Evolutionary conservation across 495 filamentous ascomycete genomes (phyloP).

Genomic region (Cercophora scortea): DNA sequence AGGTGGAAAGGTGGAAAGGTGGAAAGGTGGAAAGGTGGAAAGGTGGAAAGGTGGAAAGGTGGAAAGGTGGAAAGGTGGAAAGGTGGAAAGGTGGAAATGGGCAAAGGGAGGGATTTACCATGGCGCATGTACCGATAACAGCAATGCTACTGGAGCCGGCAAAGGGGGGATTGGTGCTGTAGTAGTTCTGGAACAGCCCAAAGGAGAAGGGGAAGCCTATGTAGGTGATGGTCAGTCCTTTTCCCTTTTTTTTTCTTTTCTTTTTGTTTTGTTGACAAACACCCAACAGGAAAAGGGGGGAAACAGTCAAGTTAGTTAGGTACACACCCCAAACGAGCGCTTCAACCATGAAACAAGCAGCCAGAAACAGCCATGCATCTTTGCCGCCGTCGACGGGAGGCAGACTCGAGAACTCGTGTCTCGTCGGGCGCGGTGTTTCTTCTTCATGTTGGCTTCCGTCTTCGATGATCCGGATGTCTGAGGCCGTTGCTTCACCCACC

Average conservation of each 20-base stretch:
- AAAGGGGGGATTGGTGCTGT: slow-evolving; percentile 34
- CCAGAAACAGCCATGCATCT: slow-evolving; percentile 58
- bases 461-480: no score
- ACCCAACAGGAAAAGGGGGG: neutral
- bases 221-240: neutral
- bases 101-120: slow-evolving; percentile 12
- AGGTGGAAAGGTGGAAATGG: no score
- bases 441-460: no score
- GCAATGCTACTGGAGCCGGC: slow-evolving; percentile 30
- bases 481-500: no score
- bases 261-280: neutral
- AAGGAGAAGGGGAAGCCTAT: slow-evolving; percentile 58
- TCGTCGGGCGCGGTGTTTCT: neutral
- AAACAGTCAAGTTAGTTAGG: neutral
- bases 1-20: no score
- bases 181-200: slow-evolving; percentile 42
- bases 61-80: no score
- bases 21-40: no score
- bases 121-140: slow-evolving; percentile 32
- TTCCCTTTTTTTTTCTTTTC: neutral
- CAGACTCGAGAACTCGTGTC: slow-evolving; percentile 19
- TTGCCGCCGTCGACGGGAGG: slow-evolving; percentile 54
- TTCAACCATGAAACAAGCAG: slow-evolving; percentile 55
- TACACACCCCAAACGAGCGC: slow-evolving; percentile 56
- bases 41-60: no score